Evolutionary conservation across 352 stramenopile genomes (phyloP), one percentile per base, ranked within the genome.

Genomic region (Phytophthora rubi): DNA sequence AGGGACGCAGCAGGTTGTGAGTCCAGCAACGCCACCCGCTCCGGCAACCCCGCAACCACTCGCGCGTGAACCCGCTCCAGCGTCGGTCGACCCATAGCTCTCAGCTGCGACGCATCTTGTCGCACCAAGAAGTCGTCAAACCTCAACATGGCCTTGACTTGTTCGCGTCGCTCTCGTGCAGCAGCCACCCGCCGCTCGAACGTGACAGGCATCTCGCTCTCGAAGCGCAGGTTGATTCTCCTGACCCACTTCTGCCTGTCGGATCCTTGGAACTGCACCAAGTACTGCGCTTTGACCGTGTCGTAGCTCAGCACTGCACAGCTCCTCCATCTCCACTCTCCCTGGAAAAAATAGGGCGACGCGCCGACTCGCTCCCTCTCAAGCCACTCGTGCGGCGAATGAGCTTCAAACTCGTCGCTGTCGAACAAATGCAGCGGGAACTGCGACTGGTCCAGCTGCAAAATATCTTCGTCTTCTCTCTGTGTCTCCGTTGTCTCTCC

Each of bases 211-310:
- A 82, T 75, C 75, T 98, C 89, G 13, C 62, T 88, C 42, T 95
- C 89, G 66, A 98, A 98, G 42, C 92, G 86, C 33, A 98, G 73
- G 58, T 98, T 98, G 78, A 98, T 96, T 58, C 94, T 79, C 15
- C 83, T 79, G 37, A 98, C 93, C 53, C 74, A 82, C 61, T 98
- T 98, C 21, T 92, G 83, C 37, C 84, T 84, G 62, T 97, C 92
- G 0, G 87, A 91, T 0, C 91, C 87, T 48, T 92, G 73, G 66
- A 98, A 97, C 62, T 94, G 89, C 55, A 98, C 82, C 39, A 89
- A 59, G 64, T 88, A 98, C 70, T 96, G 90, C 9, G 81, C 66
- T 28, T 76, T 83, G 3, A 72, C 71, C 12, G n/a, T 48, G 62
- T 95, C 80, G 71, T 95, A 97, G 44, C 75, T 83, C 32, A 85